Percentiles rank a stretch among this genome's conserved stretches.
Conservation (phyloP, 129 eudicot genomes). For the Flaveria sonorensis region DNA sequence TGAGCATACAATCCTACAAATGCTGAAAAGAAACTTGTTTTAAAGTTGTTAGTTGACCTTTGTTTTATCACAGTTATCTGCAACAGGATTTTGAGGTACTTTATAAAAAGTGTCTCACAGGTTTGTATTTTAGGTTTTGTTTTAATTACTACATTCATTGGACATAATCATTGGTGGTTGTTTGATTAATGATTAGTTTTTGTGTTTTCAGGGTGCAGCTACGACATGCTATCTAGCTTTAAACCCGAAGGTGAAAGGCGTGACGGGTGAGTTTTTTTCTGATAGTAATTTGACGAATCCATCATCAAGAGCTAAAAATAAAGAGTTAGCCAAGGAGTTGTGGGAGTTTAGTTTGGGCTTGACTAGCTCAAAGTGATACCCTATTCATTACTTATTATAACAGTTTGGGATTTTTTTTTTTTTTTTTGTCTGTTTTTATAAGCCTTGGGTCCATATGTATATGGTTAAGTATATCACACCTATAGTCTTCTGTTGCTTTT, state of each 20-base stretch:
- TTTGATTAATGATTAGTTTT: background rate
- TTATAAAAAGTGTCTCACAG: conserved; percentile 30
- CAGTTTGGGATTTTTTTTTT: background rate
- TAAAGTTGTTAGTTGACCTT: conserved; percentile 8
- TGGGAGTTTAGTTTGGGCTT: conserved; percentile 10
- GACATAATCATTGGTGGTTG: background rate
- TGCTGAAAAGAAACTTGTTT: conserved; percentile 18
- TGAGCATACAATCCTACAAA: background rate
- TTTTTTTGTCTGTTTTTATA: background rate
- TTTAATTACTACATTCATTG: background rate
- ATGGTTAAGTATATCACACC: background rate
- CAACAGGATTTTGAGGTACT: conserved; percentile 27
- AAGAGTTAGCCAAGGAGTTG: conserved; percentile 14
- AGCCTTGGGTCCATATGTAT: background rate
- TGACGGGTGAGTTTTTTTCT: background rate
- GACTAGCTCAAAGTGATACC: conserved; percentile 10
- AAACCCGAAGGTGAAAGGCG: conserved; percentile 8
- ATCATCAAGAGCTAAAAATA: background rate
- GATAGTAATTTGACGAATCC: conserved; percentile 4
- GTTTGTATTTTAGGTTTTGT: conserved; percentile 21
- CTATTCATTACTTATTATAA: background rate
- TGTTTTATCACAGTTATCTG: conserved; percentile 17
- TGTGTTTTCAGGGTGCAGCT: conserved; percentile 25
- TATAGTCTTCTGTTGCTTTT: too few species aligned
- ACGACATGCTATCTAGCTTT: conserved; percentile 13